A percentile compares a stretch with the other conserved stretches of the same genome.
Evolutionary conservation across 495 filamentous ascomycete genomes (phyloP).

Genomic region (Tuber melanosporum): DNA sequence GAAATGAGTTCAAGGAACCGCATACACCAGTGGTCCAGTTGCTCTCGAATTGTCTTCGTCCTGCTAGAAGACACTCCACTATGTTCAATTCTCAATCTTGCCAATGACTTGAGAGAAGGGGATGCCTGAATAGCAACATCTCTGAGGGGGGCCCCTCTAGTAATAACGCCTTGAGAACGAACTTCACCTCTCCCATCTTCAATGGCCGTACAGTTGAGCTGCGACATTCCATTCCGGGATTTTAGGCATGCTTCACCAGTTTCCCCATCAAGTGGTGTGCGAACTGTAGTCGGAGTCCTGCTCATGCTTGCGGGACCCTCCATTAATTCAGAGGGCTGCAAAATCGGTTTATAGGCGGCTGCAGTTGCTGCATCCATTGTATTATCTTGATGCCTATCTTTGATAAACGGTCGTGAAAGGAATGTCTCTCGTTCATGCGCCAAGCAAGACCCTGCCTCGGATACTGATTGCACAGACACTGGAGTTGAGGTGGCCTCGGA

Average conservation of each 20-base stretch:
- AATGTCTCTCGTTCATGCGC: neutral
- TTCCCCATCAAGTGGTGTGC: neutral
- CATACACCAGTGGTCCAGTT: neutral
- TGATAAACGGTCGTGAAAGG: neutral
- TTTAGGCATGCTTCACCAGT: neutral
- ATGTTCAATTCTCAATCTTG: neutral
- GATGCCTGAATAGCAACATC: neutral
- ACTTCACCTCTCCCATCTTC: neutral
- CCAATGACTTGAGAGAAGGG: neutral
- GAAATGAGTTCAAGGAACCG: neutral
- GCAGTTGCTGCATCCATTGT: neutral
- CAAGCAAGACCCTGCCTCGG: neutral
- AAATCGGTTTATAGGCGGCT: neutral
- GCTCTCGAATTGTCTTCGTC: neutral
- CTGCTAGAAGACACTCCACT: neutral
- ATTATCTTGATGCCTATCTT: neutral
- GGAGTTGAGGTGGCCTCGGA: neutral
- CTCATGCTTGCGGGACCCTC: neutral
- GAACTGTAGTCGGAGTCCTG: neutral
- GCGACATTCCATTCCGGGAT: neutral
- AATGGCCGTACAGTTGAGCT: neutral
- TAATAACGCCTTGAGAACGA: neutral
- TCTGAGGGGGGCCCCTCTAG: neutral
- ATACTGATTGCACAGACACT: neutral
- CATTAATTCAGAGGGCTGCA: neutral